Base-by-base conservation (phyloP, 495 filamentous ascomycete genomes). In the Evernia prunastri region DNA sequence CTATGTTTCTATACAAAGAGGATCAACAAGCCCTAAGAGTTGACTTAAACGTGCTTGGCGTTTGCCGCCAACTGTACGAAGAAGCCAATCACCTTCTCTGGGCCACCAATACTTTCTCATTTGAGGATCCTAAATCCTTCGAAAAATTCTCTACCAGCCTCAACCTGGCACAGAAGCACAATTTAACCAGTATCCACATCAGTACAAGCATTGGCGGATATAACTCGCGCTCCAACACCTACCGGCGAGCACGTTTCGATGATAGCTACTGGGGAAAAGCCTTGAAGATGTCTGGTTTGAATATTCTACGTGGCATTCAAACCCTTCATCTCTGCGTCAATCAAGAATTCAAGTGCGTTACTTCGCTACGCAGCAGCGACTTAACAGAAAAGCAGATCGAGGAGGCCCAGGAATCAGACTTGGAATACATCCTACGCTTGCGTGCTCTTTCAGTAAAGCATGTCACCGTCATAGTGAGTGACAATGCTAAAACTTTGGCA, bases 81-180 rank as follows among this genome's bases (percentile, higher is more conserved):
- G 61, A 64, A 60, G 61, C 61, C 1, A 60, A 64, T 36, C 20
- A 56, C 1, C 42, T 64, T 27, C 23, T 67, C 3, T 67, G 66
- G 66, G 23, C 57, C 11, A 67, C 66, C n/a, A 67, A 64, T 23
- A 56, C 49, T 17, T 67, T 67, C 66, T 67, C 66, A 10, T 64
- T 67, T 17, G 47, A 56, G 1, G 39, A 60, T 36, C 45, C 54
- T 5, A 18, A 20, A 15, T 17, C 49, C 3, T 61, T 67, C 31
- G 18, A 29, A 0, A 43, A 40, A 0, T 67, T 67, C 40, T 29
- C 64, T 8, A 18, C 13, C 25, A 39, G 37, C 29, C 39, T 64
- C 4, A 67, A 60, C 56, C 27, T 45, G n/a, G 57, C 57, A 13
- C 63, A 65, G 20, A 61, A 43, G 56, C 57, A 45, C 18, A 60